These are phyloP conservation scores for Emergomyces pasteurianus DNA, from an alignment of 2,329 filamentous ascomycete species.

Conservation along the genomic window DNA sequence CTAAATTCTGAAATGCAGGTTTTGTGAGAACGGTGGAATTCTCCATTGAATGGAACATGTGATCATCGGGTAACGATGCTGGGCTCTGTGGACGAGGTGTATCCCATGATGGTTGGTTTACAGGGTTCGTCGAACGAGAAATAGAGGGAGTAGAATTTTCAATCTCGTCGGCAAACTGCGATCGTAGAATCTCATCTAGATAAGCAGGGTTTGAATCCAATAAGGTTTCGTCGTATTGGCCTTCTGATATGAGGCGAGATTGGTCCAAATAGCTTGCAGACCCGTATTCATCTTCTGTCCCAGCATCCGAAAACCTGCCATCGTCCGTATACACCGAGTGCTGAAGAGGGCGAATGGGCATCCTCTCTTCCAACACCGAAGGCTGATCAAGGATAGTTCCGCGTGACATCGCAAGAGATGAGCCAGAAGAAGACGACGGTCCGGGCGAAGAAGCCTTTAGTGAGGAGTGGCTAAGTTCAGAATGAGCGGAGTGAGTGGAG, in stretches of 20 bases:
- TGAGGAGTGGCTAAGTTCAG: constrained; percentile 19
- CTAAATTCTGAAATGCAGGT: neutral
- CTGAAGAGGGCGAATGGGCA: constrained; percentile 8
- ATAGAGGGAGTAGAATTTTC: constrained; percentile 13
- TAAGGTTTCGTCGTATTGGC: constrained; percentile 19
- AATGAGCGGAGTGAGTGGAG: constrained; percentile 15
- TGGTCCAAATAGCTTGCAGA: constrained; percentile 17
- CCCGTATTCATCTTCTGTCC: constrained; percentile 23
- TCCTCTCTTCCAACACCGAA: neutral
- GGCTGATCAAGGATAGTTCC: constrained; percentile 27
- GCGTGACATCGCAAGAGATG: constrained; percentile 22
- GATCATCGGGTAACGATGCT: constrained; percentile 5
- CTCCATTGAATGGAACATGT: neutral
- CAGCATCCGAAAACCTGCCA: constrained; percentile 32
- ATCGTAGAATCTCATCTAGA: constrained; percentile 27
- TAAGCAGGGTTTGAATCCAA: constrained; percentile 28
- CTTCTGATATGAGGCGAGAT: constrained; percentile 17
- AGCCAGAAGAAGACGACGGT: constrained; percentile 15
- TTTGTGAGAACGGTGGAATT: neutral
- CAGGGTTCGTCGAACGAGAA: constrained; percentile 6
- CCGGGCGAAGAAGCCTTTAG: constrained; percentile 16
- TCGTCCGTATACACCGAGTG: constrained; percentile 24
- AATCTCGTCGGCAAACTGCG: constrained; percentile 22
- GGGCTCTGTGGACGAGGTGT: constrained; percentile 13
- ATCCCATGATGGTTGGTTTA: neutral